Conservation (phyloP, 2,329 filamentous ascomycete species). For the Triangularia verruculosa region DNA sequence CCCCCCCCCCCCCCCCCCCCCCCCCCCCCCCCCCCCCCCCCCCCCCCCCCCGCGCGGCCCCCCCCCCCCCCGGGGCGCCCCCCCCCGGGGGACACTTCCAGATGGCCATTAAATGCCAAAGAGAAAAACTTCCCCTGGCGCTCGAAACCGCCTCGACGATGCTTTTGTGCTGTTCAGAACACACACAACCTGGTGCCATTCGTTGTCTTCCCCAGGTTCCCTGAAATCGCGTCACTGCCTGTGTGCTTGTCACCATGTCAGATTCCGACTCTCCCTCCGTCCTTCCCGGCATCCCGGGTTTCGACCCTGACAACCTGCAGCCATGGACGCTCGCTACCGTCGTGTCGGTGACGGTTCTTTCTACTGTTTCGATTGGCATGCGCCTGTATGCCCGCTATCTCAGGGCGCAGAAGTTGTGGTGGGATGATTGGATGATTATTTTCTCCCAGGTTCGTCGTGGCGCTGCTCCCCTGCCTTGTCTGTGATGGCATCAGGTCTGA, state of each 20-base stretch:
- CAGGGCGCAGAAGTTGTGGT: slow-evolving; percentile 45
- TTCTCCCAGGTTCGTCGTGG: slow-evolving; percentile 43
- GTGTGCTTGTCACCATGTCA: not conserved
- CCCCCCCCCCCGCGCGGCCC: no score
- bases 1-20: no score
- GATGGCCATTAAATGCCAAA: not conserved
- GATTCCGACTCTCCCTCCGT: not conserved
- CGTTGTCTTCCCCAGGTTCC: not conserved
- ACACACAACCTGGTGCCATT: not conserved
- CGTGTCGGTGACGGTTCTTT: slow-evolving; percentile 41
- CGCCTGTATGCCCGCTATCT: slow-evolving; percentile 42
- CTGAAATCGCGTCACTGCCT: not conserved
- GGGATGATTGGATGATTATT: slow-evolving; percentile 50
- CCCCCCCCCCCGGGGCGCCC: no score
- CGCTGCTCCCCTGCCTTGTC: not conserved
- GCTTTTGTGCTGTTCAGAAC: not conserved
- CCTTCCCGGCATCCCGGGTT: slow-evolving; percentile 34
- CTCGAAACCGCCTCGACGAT: not conserved
- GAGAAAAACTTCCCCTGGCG: not conserved
- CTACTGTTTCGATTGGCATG: slow-evolving; percentile 38
- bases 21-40: no score
- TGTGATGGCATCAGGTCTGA: not conserved
- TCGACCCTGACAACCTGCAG: slow-evolving; percentile 37
- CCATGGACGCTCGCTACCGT: slow-evolving; percentile 43
- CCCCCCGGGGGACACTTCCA: no score